Evolutionary conservation across 495 filamentous ascomycete species (phyloP).

Genomic region (Penicillium flavigenum): DNA sequence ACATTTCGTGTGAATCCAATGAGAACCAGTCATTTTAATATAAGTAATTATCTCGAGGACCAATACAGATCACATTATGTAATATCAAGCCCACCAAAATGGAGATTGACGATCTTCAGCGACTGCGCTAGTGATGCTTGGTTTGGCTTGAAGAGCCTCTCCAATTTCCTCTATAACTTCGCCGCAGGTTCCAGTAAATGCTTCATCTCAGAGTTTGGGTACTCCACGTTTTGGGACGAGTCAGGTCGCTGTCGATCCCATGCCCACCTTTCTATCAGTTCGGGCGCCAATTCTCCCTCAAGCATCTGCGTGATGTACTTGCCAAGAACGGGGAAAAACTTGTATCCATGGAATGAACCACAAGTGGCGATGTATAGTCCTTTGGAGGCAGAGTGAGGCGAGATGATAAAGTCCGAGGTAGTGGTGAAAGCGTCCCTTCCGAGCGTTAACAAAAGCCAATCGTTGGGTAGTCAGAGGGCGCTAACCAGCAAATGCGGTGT

Average conservation of each 20-base stretch:
- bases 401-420: conserved; percentile 58
- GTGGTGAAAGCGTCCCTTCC: conserved; percentile 42
- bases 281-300: conserved; percentile 43
- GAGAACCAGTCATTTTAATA: too few relatives aligned
- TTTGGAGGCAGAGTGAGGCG: conserved; percentile 49
- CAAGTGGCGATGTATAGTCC: conserved; percentile 52
- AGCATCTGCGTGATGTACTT: conserved; percentile 59
- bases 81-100: too few relatives aligned
- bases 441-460: conserved; percentile 14
- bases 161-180: conserved; percentile 38
- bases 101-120: too few relatives aligned
- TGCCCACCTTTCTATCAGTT: conserved; percentile 49
- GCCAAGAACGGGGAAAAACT: conserved; percentile 61
- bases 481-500: conserved; percentile 49
- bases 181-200: conserved; percentile 30
- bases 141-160: background rate
- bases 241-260: conserved; percentile 54
- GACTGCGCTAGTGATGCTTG: too few relatives aligned
- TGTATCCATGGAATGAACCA: conserved; percentile 55
- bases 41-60: too few relatives aligned
- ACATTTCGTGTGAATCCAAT: too few relatives aligned
- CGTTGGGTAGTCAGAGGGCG: conserved; percentile 1
- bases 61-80: too few relatives aligned
- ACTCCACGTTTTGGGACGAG: conserved; percentile 36
- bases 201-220: conserved; percentile 38